phyloP scores from a whole-genome alignment of 1,284 basidiomycete genomes.

The Phellopilus nigrolimitatus region DNA sequence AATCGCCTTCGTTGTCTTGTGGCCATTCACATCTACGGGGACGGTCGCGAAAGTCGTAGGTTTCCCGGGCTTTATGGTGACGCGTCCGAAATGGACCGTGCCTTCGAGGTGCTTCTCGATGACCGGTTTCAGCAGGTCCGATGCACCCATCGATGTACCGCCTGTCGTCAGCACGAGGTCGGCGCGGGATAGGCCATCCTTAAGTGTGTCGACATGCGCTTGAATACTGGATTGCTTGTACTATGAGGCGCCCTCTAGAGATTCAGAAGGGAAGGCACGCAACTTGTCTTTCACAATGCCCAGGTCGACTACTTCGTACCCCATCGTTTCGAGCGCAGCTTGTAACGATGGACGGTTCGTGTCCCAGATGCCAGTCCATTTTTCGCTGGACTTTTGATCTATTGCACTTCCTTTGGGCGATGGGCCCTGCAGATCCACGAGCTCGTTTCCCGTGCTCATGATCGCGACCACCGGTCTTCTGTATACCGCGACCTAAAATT shows the following conservation, averaged over 20 bases:
- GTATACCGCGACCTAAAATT: conserved; percentile 54
- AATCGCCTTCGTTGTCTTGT: conserved; percentile 44
- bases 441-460: conserved; percentile 82
- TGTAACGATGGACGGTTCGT: conserved; percentile 79
- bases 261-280: conserved; percentile 23
- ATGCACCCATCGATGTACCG: conserved; percentile 87
- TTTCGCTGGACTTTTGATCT: conserved; percentile 29
- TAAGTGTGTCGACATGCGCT: conserved; percentile 56
- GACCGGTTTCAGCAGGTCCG: conserved; percentile 82
- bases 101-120: conserved; percentile 76
- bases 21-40: conserved; percentile 33
- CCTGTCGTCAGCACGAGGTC: conserved; percentile 83
- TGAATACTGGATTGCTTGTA: conserved; percentile 40
- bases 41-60: conserved; percentile 86
- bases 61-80: conserved; percentile 70
- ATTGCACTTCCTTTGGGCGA: conserved; percentile 16
- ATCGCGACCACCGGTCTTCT: conserved; percentile 74
- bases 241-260: not conserved
- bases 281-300: conserved; percentile 77
- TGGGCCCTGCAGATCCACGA: conserved; percentile 58
- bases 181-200: conserved; percentile 52
- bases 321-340: conserved; percentile 65
- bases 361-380: conserved; percentile 74
- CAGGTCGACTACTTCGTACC: conserved; percentile 75
- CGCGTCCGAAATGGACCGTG: conserved; percentile 75